Evolutionary conservation across 257 asterid species (phyloP), one percentile per base, ranked within the genome.

Genomic region (Rehmannia glutinosa): DNA sequence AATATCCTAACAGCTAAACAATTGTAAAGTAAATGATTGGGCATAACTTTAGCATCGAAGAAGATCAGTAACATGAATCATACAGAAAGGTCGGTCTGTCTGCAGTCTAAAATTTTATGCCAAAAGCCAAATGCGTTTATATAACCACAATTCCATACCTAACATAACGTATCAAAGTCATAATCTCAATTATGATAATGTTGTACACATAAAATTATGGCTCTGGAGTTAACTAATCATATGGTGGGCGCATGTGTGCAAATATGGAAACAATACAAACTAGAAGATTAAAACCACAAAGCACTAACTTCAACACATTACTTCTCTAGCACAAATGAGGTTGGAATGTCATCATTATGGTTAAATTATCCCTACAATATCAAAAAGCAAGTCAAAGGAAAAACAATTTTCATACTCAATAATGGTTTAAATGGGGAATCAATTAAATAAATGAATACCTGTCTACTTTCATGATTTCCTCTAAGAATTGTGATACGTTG

Each of bases 381-480:
- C 62, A 62, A 70, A 45, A 33, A 28, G 42, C 2, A 50, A 27
- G 54, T 67, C 23, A 55, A 51, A 21, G 57, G 16, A 25, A 45
- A 46, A 58, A 43, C 55, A 25, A 42, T 43, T 35, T 56, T 21
- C 35, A 47, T 24, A 62, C 17, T 25, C n/a, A 13, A 42, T 38
- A 64, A 32, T 19, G 63, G 10, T 52, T 28, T 11, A 45, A 28
- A 52, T 24, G 7, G 17, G 61, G 46, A 36, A 35, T 8, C 35
- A 57, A 30, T 20, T 13, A 42, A 36, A 13, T 33, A 58, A 6
- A 73, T 21, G 1, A 32, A 51, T 70, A 87, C 95, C 92, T 88
- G 96, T 69, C 96, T 76, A 54, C 96, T 88, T 79, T 88, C 96
- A 53, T 88, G 96, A 73, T 88, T 88, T 75, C 96, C 96, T 67